These are phyloP conservation scores for Cordyceps pruinosa DNA, from an alignment of 2,329 filamentous ascomycete species.

Conservation along the genomic window DNA sequence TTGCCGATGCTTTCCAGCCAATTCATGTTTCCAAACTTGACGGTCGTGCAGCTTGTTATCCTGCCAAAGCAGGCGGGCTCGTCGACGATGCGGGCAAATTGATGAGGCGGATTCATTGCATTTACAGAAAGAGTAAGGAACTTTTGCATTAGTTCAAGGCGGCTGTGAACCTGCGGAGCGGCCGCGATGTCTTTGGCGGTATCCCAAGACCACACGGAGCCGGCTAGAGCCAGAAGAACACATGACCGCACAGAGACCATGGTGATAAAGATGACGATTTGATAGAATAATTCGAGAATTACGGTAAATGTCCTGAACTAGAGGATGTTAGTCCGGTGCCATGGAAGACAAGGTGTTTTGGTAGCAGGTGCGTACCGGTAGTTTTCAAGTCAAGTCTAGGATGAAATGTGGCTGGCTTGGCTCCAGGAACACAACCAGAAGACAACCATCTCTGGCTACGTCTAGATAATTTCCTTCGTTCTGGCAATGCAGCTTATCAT, in stretches of 20 bases:
- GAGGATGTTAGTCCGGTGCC: too few species aligned
- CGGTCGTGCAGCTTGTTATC: neutral
- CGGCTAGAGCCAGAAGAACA: neutral
- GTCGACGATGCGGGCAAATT: neutral
- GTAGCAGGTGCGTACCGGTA: too few species aligned
- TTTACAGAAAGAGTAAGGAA: neutral
- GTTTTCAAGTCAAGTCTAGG: too few species aligned
- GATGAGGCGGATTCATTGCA: neutral
- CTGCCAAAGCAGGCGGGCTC: neutral
- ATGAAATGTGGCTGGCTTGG: too few species aligned
- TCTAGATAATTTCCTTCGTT: too few species aligned
- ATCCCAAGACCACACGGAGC: neutral
- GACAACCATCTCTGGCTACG: too few species aligned
- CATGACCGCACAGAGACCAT: neutral
- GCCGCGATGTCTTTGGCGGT: neutral
- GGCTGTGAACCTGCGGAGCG: neutral
- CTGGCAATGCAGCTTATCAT: too few species aligned
- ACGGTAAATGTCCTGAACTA: too few species aligned
- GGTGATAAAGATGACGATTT: too few species aligned
- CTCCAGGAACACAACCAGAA: too few species aligned
- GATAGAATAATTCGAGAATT: too few species aligned
- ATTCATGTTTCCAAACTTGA: neutral
- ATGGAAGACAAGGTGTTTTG: too few species aligned
- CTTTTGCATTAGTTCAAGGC: neutral
- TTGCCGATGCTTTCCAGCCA: neutral